A percentile compares a stretch with the other conserved stretches of the same genome.
phyloP scores from a whole-genome alignment of 768 basidiomycete genomes.

The Lactarius indigo region DNA sequence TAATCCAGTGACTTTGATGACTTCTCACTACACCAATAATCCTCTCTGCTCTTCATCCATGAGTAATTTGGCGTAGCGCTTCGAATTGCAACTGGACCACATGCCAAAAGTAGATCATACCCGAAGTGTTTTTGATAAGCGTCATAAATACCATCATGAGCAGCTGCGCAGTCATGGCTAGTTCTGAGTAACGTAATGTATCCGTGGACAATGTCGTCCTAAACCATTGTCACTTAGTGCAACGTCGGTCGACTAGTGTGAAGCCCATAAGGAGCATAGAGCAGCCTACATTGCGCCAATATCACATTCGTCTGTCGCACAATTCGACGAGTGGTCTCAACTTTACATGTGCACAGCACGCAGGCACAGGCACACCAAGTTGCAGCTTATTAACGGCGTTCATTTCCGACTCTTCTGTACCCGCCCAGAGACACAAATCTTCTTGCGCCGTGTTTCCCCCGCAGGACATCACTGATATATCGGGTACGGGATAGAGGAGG shows the following conservation, averaged over 20 bases:
- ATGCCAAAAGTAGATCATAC: not conserved
- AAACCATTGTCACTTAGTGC: not conserved
- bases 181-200: not conserved
- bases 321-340: not conserved
- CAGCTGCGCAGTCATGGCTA: not conserved
- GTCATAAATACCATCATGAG: not conserved
- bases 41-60: not conserved
- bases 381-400: not conserved
- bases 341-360: constrained; percentile 8
- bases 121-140: not conserved
- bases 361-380: constrained; percentile 17
- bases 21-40: not conserved
- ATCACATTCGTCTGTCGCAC: not conserved
- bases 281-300: not conserved
- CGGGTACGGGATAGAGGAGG: not conserved
- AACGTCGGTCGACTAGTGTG: not conserved
- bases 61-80: not conserved
- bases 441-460: constrained; percentile 7
- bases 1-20: not conserved
- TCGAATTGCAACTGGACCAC: not conserved
- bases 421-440: not conserved
- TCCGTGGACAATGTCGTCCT: not conserved
- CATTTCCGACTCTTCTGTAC: not conserved
- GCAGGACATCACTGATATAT: not conserved
- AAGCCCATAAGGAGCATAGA: not conserved